Percentiles rank a stretch among this genome's conserved stretches.
These are phyloP conservation scores for Euphorbia pulcherrima DNA, from an alignment of 345 rosid genomes.

Conservation along the genomic window DNA sequence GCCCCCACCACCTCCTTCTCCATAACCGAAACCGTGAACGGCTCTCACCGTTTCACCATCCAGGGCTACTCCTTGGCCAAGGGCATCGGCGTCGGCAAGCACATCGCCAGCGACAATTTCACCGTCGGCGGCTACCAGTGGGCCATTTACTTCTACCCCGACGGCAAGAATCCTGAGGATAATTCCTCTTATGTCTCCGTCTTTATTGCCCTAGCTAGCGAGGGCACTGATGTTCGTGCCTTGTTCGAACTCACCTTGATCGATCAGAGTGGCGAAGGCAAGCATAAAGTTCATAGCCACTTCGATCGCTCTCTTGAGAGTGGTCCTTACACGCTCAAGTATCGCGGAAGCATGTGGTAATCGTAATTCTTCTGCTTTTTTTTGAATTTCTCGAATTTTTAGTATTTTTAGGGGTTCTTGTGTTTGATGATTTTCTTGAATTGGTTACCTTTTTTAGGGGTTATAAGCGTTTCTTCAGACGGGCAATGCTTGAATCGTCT, in stretches of 20 bases:
- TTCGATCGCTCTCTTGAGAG: slow-evolving; percentile 87
- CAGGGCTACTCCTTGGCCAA: slow-evolving; percentile 86
- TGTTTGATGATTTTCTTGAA: neutral
- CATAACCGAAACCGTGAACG: slow-evolving; percentile 74
- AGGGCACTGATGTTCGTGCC: slow-evolving; percentile 87
- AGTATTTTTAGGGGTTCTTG: neutral
- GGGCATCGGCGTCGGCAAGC: slow-evolving; percentile 85
- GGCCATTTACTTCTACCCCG: slow-evolving; percentile 90
- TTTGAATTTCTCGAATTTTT: neutral
- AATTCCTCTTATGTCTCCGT: slow-evolving; percentile 75
- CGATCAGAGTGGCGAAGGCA: slow-evolving; percentile 82
- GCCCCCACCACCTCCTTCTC: slow-evolving; percentile 66
- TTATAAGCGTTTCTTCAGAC: slow-evolving; percentile 81
- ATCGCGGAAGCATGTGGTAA: slow-evolving; percentile 93
- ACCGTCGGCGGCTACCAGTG: slow-evolving; percentile 77
- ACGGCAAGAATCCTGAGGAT: slow-evolving; percentile 86
- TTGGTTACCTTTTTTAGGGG: slow-evolving; percentile 50
- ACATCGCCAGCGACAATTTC: slow-evolving; percentile 91
- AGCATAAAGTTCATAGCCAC: slow-evolving; percentile 87
- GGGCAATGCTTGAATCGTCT: slow-evolving; percentile 70
- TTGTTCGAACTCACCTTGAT: slow-evolving; percentile 73
- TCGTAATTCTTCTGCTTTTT: no score
- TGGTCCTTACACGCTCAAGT: slow-evolving; percentile 90
- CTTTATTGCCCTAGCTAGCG: slow-evolving; percentile 91
- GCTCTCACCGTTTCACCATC: slow-evolving; percentile 78